These are phyloP conservation scores for Fraxinus sp. DNA, from an alignment of 305 asterid species.

Conservation along the genomic window DNA sequence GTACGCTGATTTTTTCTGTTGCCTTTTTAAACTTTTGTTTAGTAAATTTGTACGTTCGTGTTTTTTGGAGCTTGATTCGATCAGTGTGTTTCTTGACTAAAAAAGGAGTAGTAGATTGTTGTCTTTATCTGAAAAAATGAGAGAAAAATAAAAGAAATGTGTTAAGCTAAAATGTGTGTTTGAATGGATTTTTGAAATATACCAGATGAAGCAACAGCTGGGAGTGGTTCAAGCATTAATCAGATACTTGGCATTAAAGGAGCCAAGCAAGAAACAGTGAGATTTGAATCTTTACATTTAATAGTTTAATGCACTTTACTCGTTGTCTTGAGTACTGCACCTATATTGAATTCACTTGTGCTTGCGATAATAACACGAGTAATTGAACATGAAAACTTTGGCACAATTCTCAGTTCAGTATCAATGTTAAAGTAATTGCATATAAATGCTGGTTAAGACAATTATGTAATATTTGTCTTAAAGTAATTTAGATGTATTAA, in stretches of 20 bases:
- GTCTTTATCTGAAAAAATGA: neutral
- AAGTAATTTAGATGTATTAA: neutral
- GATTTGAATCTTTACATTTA: conserved; percentile 11
- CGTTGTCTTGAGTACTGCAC: neutral
- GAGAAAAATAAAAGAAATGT: neutral
- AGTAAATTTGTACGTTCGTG: neutral
- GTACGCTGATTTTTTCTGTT: conserved; percentile 25
- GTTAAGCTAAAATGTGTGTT: conserved; percentile 9
- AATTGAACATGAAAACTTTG: neutral
- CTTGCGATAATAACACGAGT: neutral
- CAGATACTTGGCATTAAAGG: conserved; percentile 98
- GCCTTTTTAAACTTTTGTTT: neutral
- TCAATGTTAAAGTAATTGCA: neutral
- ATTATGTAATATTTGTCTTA: neutral
- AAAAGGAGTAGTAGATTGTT: neutral
- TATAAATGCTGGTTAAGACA: neutral
- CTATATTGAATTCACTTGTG: neutral
- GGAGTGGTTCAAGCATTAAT: conserved; percentile 69
- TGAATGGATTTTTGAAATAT: conserved; percentile 32
- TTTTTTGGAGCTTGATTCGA: neutral
- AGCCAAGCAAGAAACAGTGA: conserved; percentile 86
- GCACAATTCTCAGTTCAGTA: neutral
- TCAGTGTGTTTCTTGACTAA: neutral
- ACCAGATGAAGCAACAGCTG: conserved; percentile 71
- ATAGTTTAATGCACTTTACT: neutral